phyloP scores from a whole-genome alignment of 2,329 filamentous ascomycete species.

The Hymenoscyphus fructigenus region DNA sequence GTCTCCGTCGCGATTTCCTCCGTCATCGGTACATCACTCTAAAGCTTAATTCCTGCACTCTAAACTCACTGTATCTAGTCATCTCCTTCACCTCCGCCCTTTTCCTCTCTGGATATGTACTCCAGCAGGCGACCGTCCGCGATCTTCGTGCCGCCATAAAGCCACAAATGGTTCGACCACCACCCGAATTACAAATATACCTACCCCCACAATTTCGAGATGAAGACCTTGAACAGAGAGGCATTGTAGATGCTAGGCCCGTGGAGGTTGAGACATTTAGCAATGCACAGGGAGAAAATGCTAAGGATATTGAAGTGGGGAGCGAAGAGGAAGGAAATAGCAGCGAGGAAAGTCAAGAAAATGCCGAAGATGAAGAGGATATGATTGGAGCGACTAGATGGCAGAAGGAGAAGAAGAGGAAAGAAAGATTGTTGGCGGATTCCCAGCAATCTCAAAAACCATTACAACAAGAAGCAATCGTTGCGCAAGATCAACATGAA shows the following conservation, averaged over 20 bases:
- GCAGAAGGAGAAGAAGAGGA: slow-evolving; percentile 27
- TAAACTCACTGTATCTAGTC: slow-evolving; percentile 47
- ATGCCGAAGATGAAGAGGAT: slow-evolving; percentile 15
- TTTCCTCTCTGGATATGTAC: slow-evolving; percentile 82
- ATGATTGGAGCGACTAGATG: slow-evolving; percentile 28
- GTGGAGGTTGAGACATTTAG: slow-evolving; percentile 15
- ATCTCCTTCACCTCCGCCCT: slow-evolving; percentile 76
- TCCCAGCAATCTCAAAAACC: slow-evolving; percentile 40
- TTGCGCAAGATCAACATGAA: not conserved
- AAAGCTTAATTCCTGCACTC: slow-evolving; percentile 16
- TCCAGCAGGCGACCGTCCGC: slow-evolving; percentile 82
- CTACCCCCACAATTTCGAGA: slow-evolving; percentile 25
- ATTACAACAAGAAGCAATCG: slow-evolving; percentile 39
- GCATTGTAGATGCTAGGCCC: slow-evolving; percentile 10
- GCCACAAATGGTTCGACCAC: slow-evolving; percentile 27
- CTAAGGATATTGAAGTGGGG: not conserved
- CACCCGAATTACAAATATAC: slow-evolving; percentile 21
- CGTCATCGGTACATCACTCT: slow-evolving; percentile 52
- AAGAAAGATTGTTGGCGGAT: slow-evolving; percentile 10
- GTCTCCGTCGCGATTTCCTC: slow-evolving; percentile 67
- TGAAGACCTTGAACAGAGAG: slow-evolving; percentile 22
- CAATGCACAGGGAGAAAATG: not conserved
- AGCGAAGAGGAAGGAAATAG: not conserved
- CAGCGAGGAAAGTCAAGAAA: not conserved
- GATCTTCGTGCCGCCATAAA: slow-evolving; percentile 72